Evolutionary conservation across 805 yeast genomes (phyloP).

Genomic region (Pichia californica): DNA sequence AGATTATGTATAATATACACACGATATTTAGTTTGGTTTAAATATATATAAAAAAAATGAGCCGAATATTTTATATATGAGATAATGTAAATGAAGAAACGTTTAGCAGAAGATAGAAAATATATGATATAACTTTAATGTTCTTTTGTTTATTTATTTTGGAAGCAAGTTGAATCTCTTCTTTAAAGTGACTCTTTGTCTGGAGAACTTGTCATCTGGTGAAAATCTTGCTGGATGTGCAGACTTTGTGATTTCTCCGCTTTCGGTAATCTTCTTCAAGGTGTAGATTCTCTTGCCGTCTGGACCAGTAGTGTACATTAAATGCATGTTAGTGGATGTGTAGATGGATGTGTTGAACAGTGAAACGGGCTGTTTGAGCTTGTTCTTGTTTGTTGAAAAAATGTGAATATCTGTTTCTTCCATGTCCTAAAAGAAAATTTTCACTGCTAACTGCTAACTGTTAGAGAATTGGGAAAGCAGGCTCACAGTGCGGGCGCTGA

Average conservation of each 20-base stretch:
- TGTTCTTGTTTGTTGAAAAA: too few species aligned
- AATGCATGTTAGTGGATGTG: constrained; percentile 81
- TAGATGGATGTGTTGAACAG: neutral
- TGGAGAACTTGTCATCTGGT: constrained; percentile 98
- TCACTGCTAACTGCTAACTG: too few species aligned
- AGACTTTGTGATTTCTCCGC: constrained; percentile 94
- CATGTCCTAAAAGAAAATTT: too few species aligned
- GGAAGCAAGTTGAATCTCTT: constrained; percentile 88
- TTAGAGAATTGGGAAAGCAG: too few species aligned
- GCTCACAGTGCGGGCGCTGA: too few species aligned
- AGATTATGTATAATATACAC: neutral
- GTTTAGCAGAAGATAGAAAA: neutral
- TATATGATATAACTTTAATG: too few species aligned
- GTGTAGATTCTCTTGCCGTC: constrained; percentile 97
- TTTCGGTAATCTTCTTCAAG: constrained; percentile 68
- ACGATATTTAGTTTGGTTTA: neutral
- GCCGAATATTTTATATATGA: too few species aligned
- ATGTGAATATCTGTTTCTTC: too few species aligned
- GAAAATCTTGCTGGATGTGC: constrained; percentile 99
- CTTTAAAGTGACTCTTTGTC: constrained; percentile 97
- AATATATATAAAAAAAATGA: neutral
- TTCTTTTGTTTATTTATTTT: too few species aligned
- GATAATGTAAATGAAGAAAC: too few species aligned
- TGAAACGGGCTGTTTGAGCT: too few species aligned
- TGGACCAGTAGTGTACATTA: constrained; percentile 93